These are phyloP conservation scores for Vitis cinerea DNA, from an alignment of 164 flowering plant species.

Conservation along the genomic window DNA sequence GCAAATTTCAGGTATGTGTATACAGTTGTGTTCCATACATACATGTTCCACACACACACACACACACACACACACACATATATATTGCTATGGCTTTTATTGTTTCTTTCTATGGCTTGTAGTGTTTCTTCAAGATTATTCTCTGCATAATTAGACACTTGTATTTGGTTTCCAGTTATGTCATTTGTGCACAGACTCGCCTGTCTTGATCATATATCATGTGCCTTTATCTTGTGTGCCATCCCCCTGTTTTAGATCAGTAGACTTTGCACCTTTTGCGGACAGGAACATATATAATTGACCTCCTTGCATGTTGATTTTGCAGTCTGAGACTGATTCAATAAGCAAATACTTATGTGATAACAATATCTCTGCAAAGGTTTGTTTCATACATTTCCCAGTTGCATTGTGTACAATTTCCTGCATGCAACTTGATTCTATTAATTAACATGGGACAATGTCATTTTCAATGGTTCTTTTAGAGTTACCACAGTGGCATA, in stretches of 20 bases:
- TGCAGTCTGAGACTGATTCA: slow-evolving; percentile 85
- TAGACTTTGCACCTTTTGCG: neutral
- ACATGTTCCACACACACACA: neutral
- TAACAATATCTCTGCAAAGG: slow-evolving; percentile 82
- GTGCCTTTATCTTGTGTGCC: neutral
- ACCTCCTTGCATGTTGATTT: slow-evolving; percentile 13
- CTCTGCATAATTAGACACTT: neutral
- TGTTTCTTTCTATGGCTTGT: neutral
- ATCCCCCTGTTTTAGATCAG: neutral
- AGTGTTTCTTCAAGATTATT: neutral
- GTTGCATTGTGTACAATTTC: neutral
- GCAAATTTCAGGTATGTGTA: slow-evolving; percentile 83
- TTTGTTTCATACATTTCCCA: slow-evolving; percentile 25
- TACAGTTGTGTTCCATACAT: neutral
- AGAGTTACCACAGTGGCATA: slow-evolving; percentile 96
- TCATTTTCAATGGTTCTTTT: slow-evolving; percentile 12
- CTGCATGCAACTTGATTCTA: slow-evolving; percentile 4
- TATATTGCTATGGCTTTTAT: too few relatives aligned
- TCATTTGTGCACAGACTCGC: neutral
- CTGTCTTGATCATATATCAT: neutral
- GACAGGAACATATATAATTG: neutral
- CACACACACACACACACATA: too few relatives aligned
- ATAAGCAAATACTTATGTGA: slow-evolving; percentile 79
- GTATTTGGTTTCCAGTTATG: neutral
- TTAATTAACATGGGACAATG: slow-evolving; percentile 6